phyloP scores from a whole-genome alignment of 768 basidiomycete species.

The Boletus coccyginus region DNA sequence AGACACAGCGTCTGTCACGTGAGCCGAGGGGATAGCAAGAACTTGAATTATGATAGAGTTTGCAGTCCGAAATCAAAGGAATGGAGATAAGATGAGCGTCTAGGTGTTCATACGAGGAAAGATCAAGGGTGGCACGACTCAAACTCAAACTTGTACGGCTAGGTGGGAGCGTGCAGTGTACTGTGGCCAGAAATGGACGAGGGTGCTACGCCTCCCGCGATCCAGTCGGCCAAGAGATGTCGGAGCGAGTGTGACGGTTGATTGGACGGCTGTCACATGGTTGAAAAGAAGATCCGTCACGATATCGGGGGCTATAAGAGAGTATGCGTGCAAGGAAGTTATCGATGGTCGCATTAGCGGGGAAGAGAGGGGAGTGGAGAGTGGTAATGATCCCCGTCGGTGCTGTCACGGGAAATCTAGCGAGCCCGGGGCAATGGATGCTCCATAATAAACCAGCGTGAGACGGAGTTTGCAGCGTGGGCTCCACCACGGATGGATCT shows the following conservation, averaged over 20 bases:
- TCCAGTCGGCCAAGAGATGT: no score
- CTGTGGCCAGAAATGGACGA: no score
- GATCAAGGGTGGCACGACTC: no score
- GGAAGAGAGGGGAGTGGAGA: neutral
- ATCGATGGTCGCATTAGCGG: neutral
- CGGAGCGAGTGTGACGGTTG: no score
- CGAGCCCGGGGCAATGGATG: no score
- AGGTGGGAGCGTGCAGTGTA: no score
- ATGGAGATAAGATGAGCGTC: neutral
- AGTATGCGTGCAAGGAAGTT: neutral
- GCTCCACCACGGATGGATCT: neutral
- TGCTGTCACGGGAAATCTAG: neutral
- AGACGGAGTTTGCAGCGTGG: neutral
- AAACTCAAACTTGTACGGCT: no score
- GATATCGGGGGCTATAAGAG: neutral
- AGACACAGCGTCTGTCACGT: neutral
- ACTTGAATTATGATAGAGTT: conserved; percentile 3
- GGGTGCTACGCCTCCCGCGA: no score
- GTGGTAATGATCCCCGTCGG: no score
- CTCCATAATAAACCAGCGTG: no score
- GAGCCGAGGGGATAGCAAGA: conserved; percentile 1
- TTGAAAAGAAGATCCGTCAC: neutral
- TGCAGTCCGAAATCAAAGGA: neutral
- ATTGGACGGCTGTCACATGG: neutral
- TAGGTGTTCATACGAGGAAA: no score